Percentiles rank a stretch among this genome's conserved stretches.
These are phyloP conservation scores for Neurospora sp. DNA, from an alignment of 495 filamentous ascomycete species.

Conservation along the genomic window DNA sequence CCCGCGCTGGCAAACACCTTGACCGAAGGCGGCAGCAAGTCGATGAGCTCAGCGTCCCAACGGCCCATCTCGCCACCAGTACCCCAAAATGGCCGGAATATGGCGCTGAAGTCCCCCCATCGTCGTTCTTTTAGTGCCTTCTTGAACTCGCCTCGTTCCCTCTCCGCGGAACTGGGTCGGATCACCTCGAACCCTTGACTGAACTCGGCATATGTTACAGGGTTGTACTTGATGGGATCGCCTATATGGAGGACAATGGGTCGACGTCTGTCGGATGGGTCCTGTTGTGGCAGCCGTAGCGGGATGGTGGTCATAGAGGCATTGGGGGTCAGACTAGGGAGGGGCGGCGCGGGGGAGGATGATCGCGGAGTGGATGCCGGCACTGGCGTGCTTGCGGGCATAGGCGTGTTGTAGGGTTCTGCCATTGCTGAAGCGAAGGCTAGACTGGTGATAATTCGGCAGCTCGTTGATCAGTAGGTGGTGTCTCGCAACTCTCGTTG, in stretches of 20 bases:
- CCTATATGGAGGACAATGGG: conserved; percentile 56
- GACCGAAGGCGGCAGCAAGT: conserved; percentile 51
- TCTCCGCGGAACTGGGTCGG: conserved; percentile 39
- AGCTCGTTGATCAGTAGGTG: rapidly evolving
- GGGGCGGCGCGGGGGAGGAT: conserved; percentile 27
- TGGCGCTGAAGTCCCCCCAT: conserved; percentile 64
- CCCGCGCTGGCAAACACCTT: conserved; percentile 64
- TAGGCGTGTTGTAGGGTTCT: conserved; percentile 39
- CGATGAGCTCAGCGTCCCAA: conserved; percentile 64
- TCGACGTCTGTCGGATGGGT: conserved; percentile 8
- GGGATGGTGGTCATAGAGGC: conserved; percentile 12
- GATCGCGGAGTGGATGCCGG: conserved; percentile 33
- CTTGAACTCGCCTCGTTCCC: conserved; percentile 48
- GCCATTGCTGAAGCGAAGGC: conserved; percentile 21
- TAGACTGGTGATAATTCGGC: neutral
- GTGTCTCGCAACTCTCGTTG: neutral
- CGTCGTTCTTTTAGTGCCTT: conserved; percentile 48
- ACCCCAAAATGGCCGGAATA: conserved; percentile 72
- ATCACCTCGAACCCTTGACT: conserved; percentile 47
- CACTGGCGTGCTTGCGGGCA: conserved; percentile 33
- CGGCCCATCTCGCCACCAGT: conserved; percentile 68
- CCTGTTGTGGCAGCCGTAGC: conserved; percentile 1
- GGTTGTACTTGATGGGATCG: conserved; percentile 59
- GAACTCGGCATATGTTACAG: conserved; percentile 45
- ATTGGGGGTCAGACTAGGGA: conserved; percentile 13